Conservation (phyloP, 2,329 filamentous ascomycete genomes). For the Amesomyces nigricolor region DNA sequence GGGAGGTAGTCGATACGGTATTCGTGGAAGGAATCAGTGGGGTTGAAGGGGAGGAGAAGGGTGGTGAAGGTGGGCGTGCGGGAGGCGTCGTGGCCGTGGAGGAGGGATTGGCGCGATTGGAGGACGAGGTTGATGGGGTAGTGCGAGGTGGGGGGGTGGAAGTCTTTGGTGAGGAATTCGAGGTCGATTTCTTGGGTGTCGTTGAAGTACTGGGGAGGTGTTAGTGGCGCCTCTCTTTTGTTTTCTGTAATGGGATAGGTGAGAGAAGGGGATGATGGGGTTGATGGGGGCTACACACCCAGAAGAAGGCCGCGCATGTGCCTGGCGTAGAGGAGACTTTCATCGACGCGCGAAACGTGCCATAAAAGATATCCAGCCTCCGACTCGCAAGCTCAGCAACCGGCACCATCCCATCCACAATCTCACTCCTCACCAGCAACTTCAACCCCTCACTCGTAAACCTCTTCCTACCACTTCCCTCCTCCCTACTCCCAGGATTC, state of each 20-base stretch:
- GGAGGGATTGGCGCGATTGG: constrained; percentile 56
- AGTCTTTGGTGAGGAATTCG: constrained; percentile 68
- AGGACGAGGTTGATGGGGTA: constrained; percentile 69
- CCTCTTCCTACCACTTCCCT: constrained; percentile 36
- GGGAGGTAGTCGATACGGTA: constrained; percentile 72
- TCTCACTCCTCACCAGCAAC: constrained; percentile 47
- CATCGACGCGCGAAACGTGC: constrained; percentile 63
- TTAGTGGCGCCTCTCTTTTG: neutral
- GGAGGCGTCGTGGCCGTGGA: constrained; percentile 57
- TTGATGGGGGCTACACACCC: constrained; percentile 44
- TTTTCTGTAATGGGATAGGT: neutral
- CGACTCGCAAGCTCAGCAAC: constrained; percentile 59
- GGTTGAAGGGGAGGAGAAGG: constrained; percentile 59
- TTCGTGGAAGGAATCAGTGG: constrained; percentile 63
- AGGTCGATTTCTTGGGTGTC: constrained; percentile 77
- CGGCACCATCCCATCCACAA: constrained; percentile 48
- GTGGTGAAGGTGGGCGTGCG: constrained; percentile 52
- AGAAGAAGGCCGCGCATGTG: constrained; percentile 76
- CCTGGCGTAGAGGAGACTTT: constrained; percentile 55
- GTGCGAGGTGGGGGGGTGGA: constrained; percentile 42
- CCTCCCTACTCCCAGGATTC: constrained; percentile 16
- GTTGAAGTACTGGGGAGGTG: constrained; percentile 58
- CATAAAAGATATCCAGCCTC: constrained; percentile 60
- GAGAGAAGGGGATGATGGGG: neutral
- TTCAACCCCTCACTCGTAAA: constrained; percentile 44